Evolutionary conservation across 768 basidiomycete genomes (phyloP).

Genomic region (Botryobasidium botryosum): DNA sequence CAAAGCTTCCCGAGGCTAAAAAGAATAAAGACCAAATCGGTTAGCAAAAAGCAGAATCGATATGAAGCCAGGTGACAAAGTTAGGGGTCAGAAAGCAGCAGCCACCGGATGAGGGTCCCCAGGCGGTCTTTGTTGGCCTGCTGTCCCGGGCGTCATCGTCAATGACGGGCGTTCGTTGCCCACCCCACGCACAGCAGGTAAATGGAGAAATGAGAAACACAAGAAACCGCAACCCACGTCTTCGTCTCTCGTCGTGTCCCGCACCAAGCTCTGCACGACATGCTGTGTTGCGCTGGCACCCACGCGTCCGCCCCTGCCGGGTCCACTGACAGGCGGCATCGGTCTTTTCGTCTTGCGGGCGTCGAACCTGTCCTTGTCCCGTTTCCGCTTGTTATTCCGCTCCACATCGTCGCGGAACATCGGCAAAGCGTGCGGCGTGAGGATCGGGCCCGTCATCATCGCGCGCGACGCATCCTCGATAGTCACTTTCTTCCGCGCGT

Average conservation of each 20-base stretch:
- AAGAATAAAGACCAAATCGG: slow-evolving; percentile 11
- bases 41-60: too few species aligned
- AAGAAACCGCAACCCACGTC: slow-evolving; percentile 54
- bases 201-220: slow-evolving; percentile 10
- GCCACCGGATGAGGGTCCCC: too few species aligned
- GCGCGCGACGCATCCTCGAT: slow-evolving; percentile 83
- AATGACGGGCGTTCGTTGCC: too few species aligned
- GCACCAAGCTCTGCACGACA: slow-evolving; percentile 85
- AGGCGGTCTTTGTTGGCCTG: too few species aligned
- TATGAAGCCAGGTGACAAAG: too few species aligned
- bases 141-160: too few species aligned
- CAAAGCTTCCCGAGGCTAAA: slow-evolving; percentile 87
- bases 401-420: slow-evolving; percentile 71
- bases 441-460: slow-evolving; percentile 67
- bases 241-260: slow-evolving; percentile 79
- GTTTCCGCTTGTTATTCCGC: slow-evolving; percentile 52
- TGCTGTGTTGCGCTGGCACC: slow-evolving; percentile 96
- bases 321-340: slow-evolving; percentile 82
- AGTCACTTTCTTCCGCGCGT: slow-evolving; percentile 64
- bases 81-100: too few species aligned
- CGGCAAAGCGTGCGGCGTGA: slow-evolving; percentile 81
- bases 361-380: slow-evolving; percentile 77
- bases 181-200: too few species aligned
- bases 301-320: slow-evolving; percentile 84
- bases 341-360: slow-evolving; percentile 85